A percentile compares a stretch with the other conserved stretches of the same genome.
phyloP scores from a whole-genome alignment of 176 grass and related monocot species.

The Aegilops bicornis region DNA sequence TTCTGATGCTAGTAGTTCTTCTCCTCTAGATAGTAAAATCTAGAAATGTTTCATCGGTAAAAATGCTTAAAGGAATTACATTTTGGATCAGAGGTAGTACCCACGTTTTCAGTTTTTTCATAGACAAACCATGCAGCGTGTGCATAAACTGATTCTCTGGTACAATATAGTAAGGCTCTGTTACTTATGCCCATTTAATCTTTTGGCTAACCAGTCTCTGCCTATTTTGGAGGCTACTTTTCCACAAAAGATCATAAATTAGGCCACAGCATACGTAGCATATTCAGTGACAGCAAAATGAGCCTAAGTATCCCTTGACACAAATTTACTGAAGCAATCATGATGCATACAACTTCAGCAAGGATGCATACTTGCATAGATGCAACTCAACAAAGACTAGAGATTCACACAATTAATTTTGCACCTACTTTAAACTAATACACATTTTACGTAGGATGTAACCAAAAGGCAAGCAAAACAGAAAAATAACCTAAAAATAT shows the following conservation, averaged over 20 bases:
- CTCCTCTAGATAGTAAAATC: neutral
- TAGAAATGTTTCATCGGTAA: neutral
- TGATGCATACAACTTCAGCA: constrained; percentile 19
- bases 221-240: neutral
- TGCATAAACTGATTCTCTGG: neutral
- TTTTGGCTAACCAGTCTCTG: neutral
- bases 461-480: neutral
- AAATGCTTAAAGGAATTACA: neutral
- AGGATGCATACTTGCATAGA: neutral
- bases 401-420: constrained; percentile 1
- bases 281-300: neutral
- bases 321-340: constrained; percentile 12
- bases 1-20: neutral
- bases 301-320: neutral
- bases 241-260: neutral
- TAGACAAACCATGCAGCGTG: constrained; percentile 8
- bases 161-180: neutral
- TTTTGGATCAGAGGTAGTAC: neutral
- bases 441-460: neutral
- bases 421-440: neutral
- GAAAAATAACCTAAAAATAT: constrained; percentile 28
- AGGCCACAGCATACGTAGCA: neutral
- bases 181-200: neutral
- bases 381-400: neutral
- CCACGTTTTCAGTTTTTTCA: neutral